phyloP scores from a whole-genome alignment of 139 green algal genomes.

The Tetratostichococcus sp. region DNA sequence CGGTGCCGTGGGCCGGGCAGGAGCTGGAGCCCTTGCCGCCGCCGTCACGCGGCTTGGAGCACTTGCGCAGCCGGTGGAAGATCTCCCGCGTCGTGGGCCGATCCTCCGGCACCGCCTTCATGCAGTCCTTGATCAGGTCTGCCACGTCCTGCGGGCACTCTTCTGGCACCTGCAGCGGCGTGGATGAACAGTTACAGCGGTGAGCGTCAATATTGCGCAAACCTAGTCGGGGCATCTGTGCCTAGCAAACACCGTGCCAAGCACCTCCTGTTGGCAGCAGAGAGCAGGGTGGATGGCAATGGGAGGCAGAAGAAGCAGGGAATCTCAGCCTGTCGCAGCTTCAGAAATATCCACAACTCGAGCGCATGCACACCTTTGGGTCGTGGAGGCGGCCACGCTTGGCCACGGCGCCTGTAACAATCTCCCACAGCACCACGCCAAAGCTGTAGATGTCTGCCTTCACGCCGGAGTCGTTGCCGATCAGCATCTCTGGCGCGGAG shows the following conservation, averaged over 20 bases:
- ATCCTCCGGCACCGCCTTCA: conserved; percentile 4
- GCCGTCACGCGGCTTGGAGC: background rate
- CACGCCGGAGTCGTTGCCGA: background rate
- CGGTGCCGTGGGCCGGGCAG: background rate
- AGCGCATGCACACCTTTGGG: background rate
- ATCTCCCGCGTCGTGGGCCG: conserved; percentile 11
- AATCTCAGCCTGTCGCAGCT: no score
- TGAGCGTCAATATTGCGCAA: no score
- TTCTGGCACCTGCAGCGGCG: conserved; percentile 9
- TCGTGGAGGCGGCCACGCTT: background rate
- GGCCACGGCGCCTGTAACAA: background rate
- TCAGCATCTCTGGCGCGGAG: background rate
- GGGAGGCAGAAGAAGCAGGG: no score
- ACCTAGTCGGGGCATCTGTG: no score
- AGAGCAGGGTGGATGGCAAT: no score
- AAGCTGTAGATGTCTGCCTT: conserved; percentile 1
- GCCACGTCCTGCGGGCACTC: conserved; percentile 18
- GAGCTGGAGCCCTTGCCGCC: background rate
- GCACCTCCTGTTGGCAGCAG: no score
- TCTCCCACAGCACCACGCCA: background rate
- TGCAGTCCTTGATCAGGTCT: conserved; percentile 16
- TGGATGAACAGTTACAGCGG: no score
- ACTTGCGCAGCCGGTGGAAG: conserved; percentile 3
- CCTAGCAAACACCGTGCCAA: no score
- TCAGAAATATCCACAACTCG: no score